Base-by-base conservation (phyloP, 306 rosid species). In the Sesbania bispinosa region DNA sequence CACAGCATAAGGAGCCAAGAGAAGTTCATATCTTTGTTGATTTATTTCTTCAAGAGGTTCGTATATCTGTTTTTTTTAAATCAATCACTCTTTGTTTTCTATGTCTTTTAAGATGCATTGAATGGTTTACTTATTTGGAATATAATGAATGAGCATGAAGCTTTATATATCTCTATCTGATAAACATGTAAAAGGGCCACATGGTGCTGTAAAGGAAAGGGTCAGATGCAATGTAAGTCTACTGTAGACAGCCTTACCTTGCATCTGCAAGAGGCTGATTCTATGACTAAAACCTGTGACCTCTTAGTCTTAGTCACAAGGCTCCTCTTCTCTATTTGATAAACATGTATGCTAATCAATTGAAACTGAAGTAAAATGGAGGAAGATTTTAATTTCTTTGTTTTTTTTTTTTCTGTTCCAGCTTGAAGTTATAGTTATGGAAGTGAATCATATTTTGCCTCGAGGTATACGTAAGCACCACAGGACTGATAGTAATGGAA, bases 21-120 rank as follows among this genome's bases (percentile, higher is more conserved):
- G 98, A 90, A 83, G 96, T 94, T 86, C 97, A 89, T 81, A 94
- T 90, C 92, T 91, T 94, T 67, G 91, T 90, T 51, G 98, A 90
- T 85, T 82, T 94, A 64, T 91, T 90, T 82, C 90, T 89, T 50
- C 95, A 90, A 55, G 98, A 94, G 96, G 97, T 90, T 58, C 71
- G 92, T 78, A 60, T 75, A 48, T 83, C 35, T 43, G 14, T 74
- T 27, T 33, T 45, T n/a, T 58, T 60, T 32, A 29, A 58, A 64
- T 35, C n/a, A 45, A 21, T 43, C n/a, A n/a, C 3, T 4, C 30
- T 51, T 5, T 13, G 16, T 65, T 29, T 42, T 75, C 45, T 15
- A 11, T 68, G 48, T 42, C 71, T 26, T 50, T 80, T 27, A 27
- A 48, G 47, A 76, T 51, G 13, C 58, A 43, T 30, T 42, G 42